Evolutionary conservation across 225 moss, liverwort and hornwort species (phyloP), one percentile per base, ranked within the genome.

Genomic region (Thuidium tamariscinum): DNA sequence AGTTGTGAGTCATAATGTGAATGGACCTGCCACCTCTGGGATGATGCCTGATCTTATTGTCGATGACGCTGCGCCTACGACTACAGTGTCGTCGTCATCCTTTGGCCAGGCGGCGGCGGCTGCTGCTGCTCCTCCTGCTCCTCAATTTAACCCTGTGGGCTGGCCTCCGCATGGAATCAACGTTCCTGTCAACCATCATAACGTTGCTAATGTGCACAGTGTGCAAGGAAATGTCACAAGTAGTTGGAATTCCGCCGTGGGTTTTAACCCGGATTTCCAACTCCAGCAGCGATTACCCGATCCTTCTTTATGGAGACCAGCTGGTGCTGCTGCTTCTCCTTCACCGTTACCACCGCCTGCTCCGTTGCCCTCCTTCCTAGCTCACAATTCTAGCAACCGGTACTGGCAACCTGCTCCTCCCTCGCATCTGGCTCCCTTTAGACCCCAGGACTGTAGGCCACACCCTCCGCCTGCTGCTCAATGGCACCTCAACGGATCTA

Each of bases 1-100:
- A 87, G 72, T 92, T 86, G 83, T 95, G 93, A 90, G 92, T 91
- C 95, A 91, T 84, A 92, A 90, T 87, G 89, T 90, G 85, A 90
- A 89, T 90, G 91, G 90, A 84, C 84, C 84, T 80, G 91, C 85
- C 25, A 30, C 76, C 41, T 82, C 88, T 88, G 90, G 88, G 87
- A 88, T 79, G 79, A 86, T 81, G 81, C 82, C 82, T 86, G 89
- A 92, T 66, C 83, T 83, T 76, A 72, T 88, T 93, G 80, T 89
- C 42, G 88, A 92, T 87, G 93, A 88, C 54, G 83, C 82, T 12
- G 76, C 76, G 67, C 48, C 48, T 13, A 32, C 82, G 27, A 56
- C 74, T 25, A 80, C 91, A 21, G 69, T 76, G 36, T 81, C 88
- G 20, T 84, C 88, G 19, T 64, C 88, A 66, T 83, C 90, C 68